Evolutionary conservation across 2,329 filamentous ascomycete genomes (phyloP).

Genomic region (Fusarium siculi): DNA sequence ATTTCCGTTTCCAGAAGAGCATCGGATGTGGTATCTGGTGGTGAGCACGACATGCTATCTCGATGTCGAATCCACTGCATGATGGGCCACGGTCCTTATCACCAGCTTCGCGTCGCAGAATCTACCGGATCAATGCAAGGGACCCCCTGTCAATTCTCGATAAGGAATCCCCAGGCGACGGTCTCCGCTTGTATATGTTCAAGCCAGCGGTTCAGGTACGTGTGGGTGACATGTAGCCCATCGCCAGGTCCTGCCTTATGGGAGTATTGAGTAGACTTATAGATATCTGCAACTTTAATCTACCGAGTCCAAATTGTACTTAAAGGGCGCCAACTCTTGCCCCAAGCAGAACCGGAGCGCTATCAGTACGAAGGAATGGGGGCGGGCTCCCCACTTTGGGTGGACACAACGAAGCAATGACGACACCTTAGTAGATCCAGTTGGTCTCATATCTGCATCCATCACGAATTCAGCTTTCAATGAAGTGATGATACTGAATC

Average conservation of each 20-base stretch:
- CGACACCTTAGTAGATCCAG: background rate
- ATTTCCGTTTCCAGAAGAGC: background rate
- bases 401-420: background rate
- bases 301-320: background rate
- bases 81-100: no score
- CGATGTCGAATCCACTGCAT: no score
- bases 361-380: background rate
- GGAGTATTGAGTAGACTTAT: background rate
- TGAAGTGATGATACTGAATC: background rate
- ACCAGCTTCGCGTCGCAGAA: no score
- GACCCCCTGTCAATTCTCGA: background rate
- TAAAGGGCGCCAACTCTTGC: background rate
- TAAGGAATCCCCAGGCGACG: background rate
- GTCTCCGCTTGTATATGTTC: background rate
- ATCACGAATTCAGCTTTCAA: background rate
- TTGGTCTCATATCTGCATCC: background rate
- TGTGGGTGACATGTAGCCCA: background rate
- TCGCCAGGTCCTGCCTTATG: background rate
- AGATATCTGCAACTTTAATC: background rate
- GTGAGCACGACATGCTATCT: no score
- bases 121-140: background rate
- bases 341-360: background rate
- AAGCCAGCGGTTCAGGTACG: background rate
- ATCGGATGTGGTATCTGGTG: no score
- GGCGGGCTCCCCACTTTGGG: background rate